Evolutionary conservation across 139 green algal genomes (phyloP).

Genomic region (Chlorella sorokiniana): DNA sequence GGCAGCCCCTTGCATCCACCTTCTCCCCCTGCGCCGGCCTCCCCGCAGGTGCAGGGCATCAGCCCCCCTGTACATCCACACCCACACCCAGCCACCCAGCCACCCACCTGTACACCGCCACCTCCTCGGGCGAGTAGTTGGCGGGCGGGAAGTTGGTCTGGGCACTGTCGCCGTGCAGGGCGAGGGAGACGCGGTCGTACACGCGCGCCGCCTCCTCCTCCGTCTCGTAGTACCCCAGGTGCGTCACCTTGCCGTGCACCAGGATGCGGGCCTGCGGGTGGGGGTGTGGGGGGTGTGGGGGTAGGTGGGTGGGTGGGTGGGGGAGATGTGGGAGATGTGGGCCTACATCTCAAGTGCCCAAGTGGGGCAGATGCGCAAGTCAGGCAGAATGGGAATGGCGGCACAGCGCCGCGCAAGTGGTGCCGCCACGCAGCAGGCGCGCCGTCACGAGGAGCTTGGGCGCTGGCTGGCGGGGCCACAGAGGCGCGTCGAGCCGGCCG

Average conservation of each 20-base stretch:
- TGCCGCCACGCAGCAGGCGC: too few relatives aligned
- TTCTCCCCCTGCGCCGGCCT: too few relatives aligned
- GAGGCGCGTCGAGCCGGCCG: too few relatives aligned
- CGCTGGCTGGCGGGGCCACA: too few relatives aligned
- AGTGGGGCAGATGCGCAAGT: too few relatives aligned
- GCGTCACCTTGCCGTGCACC: conserved; percentile 78
- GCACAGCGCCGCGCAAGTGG: too few relatives aligned
- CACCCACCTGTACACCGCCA: conserved; percentile 17
- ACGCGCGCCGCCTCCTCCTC: conserved; percentile 77
- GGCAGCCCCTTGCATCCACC: too few relatives aligned
- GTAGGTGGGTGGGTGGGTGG: background rate
- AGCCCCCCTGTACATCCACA: background rate
- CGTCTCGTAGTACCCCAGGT: conserved; percentile 73
- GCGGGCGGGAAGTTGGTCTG: conserved; percentile 71
- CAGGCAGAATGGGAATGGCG: too few relatives aligned
- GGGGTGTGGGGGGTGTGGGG: too few relatives aligned
- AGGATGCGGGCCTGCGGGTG: conserved; percentile 74
- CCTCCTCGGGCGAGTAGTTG: conserved; percentile 48
- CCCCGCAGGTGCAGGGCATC: background rate
- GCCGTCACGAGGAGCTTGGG: too few relatives aligned
- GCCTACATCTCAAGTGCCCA: too few relatives aligned
- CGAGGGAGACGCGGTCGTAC: conserved; percentile 70
- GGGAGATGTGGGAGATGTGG: too few relatives aligned
- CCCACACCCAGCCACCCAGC: background rate
- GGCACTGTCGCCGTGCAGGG: conserved; percentile 61